Evolutionary conservation across 768 basidiomycete species (phyloP), one percentile per base, ranked within the genome.

Genomic region (Dioszegia aurantiaca): DNA sequence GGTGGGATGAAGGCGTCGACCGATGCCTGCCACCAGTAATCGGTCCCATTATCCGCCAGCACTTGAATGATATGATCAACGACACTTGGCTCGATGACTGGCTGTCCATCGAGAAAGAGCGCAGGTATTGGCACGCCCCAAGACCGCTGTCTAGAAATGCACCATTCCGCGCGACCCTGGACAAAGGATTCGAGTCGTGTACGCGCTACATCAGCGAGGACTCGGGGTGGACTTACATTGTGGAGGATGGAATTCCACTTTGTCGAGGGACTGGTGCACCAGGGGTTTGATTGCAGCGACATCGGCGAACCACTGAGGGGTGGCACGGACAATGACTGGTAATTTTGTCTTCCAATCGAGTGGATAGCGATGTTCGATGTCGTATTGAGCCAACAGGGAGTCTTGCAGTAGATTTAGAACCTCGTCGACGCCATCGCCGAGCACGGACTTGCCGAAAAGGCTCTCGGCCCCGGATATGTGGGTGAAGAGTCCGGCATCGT

Each of bases 121-220:
- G 89, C 86, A 2, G 93, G 94, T 59, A 99, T 97, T 4, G 94
- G 94, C 1, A 95, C 89, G 19, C 94, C 94, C 94, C 94, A 99
- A 19, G 88, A 87, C 28, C 94, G 87, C 71, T 99, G 94, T 5
- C 94, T 87, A 39, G 94, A 98, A 56, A 99, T 97, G 70, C 94
- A 99, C 94, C 94, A 99, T 78, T 99, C 94, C 0, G 91, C 90
- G 11, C 94, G 89, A 0, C 87, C 87, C 1, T 80, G 83, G 51
- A 97, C 81, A 74, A 90, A 94, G 0, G 91, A 81, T 63, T 90
- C 86, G 10, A 99, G 84, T n/a, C 92, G 86, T 44, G 86, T 87
- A 9, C 87, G 85, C 2, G 91, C 93, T 95, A 61, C n/a, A 23
- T 68, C 27, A 59, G 64, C 33, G 9, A 1, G 14, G n/a, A 46